phyloP scores from a whole-genome alignment of 257 asterid species.

The Mentha longifolia region DNA sequence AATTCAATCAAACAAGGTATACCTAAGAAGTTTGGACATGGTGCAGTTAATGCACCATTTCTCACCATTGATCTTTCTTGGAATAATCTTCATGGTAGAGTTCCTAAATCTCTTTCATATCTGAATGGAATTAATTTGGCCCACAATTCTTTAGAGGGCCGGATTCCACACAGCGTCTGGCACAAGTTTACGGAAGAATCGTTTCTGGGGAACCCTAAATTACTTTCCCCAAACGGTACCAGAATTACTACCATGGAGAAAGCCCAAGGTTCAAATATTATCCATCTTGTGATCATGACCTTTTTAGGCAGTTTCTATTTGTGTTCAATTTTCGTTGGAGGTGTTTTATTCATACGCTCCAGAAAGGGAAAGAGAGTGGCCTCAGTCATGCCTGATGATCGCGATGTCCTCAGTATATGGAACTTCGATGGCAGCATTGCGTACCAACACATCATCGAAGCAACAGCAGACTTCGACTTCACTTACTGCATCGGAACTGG shows the following conservation, averaged over 20 bases:
- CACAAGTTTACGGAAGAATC: neutral
- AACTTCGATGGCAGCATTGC: conserved; percentile 35
- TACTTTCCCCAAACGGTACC: neutral
- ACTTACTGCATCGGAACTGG: conserved; percentile 35
- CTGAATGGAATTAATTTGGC: neutral
- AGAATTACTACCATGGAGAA: too few species aligned
- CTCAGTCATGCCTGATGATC: neutral
- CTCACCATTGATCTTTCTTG: conserved; percentile 9
- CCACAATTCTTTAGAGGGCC: neutral
- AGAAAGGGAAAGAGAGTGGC: neutral
- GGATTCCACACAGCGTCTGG: neutral
- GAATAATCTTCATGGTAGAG: neutral
- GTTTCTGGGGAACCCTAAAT: neutral
- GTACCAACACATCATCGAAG: conserved; percentile 22
- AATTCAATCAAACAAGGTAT: conserved; percentile 5
- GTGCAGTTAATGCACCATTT: neutral
- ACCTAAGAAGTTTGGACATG: neutral
- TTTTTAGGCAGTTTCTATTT: too few species aligned
- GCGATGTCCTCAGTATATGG: conserved; percentile 8
- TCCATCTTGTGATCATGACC: too few species aligned
- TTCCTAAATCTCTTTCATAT: conserved; percentile 2
- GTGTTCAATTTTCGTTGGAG: too few species aligned
- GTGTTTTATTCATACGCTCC: neutral
- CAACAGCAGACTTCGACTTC: conserved; percentile 26
- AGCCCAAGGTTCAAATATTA: too few species aligned